A percentile compares a stretch with the other conserved stretches of the same genome.
Evolutionary conservation across 2,329 filamentous ascomycete genomes (phyloP).

Genomic region (Stachybotrys chartarum): DNA sequence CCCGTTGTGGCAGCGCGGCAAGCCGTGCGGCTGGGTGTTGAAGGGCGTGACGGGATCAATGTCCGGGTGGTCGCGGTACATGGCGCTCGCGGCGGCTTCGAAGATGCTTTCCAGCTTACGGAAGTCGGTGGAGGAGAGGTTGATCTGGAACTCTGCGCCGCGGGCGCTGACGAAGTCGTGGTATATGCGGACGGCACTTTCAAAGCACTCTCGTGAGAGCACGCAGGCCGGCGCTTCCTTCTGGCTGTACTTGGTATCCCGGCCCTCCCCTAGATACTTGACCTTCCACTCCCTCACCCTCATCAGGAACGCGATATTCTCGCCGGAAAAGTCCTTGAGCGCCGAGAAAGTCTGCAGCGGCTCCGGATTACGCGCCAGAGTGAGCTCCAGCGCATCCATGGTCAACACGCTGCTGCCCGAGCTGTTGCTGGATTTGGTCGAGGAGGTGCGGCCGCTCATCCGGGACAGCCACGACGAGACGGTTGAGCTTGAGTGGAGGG

Average conservation of each 20-base stretch:
- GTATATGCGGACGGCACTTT: slow-evolving; percentile 54
- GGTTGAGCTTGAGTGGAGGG: slow-evolving; percentile 5
- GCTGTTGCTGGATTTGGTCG: slow-evolving; percentile 1
- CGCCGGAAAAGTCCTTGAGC: slow-evolving; percentile 59
- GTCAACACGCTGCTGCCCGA: slow-evolving; percentile 40
- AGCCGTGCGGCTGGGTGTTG: slow-evolving; percentile 5
- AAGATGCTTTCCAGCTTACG: slow-evolving; percentile 48
- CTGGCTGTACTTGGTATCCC: background rate
- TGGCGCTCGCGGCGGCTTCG: slow-evolving; percentile 36
- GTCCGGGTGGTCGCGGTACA: slow-evolving; percentile 27
- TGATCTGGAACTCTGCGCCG: slow-evolving; percentile 58
- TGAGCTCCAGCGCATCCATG: slow-evolving; percentile 56
- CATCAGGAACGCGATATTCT: slow-evolving; percentile 62
- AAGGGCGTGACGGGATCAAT: slow-evolving; percentile 33
- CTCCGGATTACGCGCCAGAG: slow-evolving; percentile 49
- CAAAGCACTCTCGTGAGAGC: slow-evolving; percentile 41
- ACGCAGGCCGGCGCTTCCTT: slow-evolving; percentile 15
- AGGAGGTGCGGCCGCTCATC: slow-evolving; percentile 1
- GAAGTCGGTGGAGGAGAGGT: slow-evolving; percentile 49
- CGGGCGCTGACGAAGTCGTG: slow-evolving; percentile 49
- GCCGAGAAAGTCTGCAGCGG: slow-evolving; percentile 59
- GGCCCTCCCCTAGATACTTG: slow-evolving; percentile 10
- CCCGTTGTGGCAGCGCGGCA: slow-evolving; percentile 1
- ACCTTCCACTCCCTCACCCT: slow-evolving; percentile 50
- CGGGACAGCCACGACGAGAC: slow-evolving; percentile 1